Evolutionary conservation across 2,329 filamentous ascomycete species (phyloP).

Genomic region (Rhynchosporium agropyri): DNA sequence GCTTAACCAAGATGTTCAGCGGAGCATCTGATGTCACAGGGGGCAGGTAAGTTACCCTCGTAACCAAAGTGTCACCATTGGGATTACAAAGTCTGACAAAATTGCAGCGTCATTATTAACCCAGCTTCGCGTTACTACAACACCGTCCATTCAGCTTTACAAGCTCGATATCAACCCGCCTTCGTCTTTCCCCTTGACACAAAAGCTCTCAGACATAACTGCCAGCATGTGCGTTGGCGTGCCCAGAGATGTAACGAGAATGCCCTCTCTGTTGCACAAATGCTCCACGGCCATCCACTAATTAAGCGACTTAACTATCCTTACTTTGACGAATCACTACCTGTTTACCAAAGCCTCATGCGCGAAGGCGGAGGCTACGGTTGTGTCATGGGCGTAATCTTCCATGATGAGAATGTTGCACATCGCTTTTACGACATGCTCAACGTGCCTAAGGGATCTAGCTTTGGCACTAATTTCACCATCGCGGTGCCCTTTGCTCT

Average conservation of each 20-base stretch:
- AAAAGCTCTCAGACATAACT: conserved; percentile 51
- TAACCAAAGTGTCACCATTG: background rate
- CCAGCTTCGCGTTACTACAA: background rate
- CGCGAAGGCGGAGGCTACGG: conserved; percentile 36
- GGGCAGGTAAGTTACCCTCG: conserved; percentile 53
- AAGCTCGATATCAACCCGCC: background rate
- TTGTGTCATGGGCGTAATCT: conserved; percentile 36
- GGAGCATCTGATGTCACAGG: conserved; percentile 98
- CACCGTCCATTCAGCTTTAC: no score
- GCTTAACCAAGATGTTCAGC: conserved; percentile 91
- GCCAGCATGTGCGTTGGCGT: conserved; percentile 79
- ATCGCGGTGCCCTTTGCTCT: conserved; percentile 36
- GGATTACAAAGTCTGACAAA: no score
- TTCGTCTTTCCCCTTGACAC: conserved; percentile 18
- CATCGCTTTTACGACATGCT: conserved; percentile 41
- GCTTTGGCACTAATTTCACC: conserved; percentile 41
- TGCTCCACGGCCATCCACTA: conserved; percentile 54
- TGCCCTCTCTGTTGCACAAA: conserved; percentile 73
- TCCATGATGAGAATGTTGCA: conserved; percentile 31
- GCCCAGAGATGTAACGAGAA: conserved; percentile 81
- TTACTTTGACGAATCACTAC: background rate
- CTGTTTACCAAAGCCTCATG: conserved; percentile 31
- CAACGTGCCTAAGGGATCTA: conserved; percentile 41
- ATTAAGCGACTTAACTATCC: conserved; percentile 22
- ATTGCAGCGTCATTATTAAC: background rate